phyloP scores from a whole-genome alignment of 345 rosid species.

The Conringia planisiliqua region DNA sequence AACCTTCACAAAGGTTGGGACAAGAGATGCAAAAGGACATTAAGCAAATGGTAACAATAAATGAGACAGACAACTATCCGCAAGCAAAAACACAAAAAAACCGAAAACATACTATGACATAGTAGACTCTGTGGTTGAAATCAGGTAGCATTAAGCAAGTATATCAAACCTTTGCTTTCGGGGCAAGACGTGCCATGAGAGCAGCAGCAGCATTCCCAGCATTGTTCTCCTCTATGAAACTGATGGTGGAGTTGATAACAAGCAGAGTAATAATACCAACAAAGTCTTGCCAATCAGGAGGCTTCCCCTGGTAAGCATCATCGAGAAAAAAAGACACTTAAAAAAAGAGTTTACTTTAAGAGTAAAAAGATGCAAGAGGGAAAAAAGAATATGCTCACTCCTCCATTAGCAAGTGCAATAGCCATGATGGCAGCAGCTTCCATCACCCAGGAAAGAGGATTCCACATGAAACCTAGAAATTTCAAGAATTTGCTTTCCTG shows the following conservation, averaged over 20 bases:
- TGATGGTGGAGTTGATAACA: constrained; percentile 90
- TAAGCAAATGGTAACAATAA: background rate
- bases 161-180: constrained; percentile 77
- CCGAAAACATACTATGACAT: background rate
- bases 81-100: background rate
- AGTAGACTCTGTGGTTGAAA: background rate
- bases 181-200: constrained; percentile 96
- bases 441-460: constrained; percentile 99
- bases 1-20: constrained; percentile 46
- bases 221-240: constrained; percentile 94
- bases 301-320: constrained; percentile 62
- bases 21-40: background rate
- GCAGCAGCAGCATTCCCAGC: constrained; percentile 99
- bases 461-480: constrained; percentile 98
- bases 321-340: background rate
- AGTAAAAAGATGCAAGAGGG: background rate
- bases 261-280: constrained; percentile 91
- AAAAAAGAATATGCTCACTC: constrained; percentile 59
- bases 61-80: background rate
- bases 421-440: constrained; percentile 99
- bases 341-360: background rate
- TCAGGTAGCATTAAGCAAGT: constrained; percentile 7
- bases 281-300: constrained; percentile 99
- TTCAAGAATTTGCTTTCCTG: constrained; percentile 93
- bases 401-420: constrained; percentile 98